These are phyloP conservation scores for Silene noctiflora DNA, from an alignment of 179 eudicot species.

Conservation along the genomic window DNA sequence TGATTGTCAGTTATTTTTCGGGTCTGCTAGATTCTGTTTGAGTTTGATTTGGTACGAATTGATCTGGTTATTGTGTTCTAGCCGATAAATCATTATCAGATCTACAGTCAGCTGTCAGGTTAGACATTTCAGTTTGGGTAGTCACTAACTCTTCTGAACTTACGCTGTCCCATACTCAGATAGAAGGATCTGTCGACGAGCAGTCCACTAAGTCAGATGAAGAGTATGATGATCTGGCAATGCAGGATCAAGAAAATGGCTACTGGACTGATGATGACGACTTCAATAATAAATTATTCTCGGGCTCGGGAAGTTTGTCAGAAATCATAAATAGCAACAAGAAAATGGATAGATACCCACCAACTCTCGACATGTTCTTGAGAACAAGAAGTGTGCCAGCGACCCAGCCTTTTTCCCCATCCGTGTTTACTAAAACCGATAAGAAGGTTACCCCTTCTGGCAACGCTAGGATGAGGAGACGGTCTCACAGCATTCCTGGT, in stretches of 20 bases:
- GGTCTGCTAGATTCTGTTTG: too few species aligned
- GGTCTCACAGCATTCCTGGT: constrained; percentile 63
- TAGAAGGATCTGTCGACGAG: constrained; percentile 96
- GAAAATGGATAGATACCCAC: constrained; percentile 30
- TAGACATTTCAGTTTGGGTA: too few species aligned
- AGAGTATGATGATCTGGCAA: constrained; percentile 87
- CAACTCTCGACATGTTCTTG: constrained; percentile 37
- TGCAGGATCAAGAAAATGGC: constrained; percentile 66
- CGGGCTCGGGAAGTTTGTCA: constrained; percentile 23
- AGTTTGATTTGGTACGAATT: too few species aligned
- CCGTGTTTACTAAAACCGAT: constrained; percentile 35
- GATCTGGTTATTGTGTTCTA: too few species aligned
- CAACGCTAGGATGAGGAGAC: constrained; percentile 46
- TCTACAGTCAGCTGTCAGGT: too few species aligned
- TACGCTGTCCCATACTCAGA: constrained; percentile 31
- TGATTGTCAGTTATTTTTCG: too few species aligned
- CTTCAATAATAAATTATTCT: constrained; percentile 15
- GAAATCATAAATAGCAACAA: constrained; percentile 22
- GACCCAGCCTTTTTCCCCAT: constrained; percentile 28
- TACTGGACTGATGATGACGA: constrained; percentile 49
- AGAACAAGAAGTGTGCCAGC: constrained; percentile 50
- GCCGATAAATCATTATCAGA: too few species aligned
- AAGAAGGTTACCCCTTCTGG: constrained; percentile 32
- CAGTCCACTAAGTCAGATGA: constrained; percentile 83
- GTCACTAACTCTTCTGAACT: too few species aligned